A percentile compares a stretch with the other conserved stretches of the same genome.
phyloP scores from a whole-genome alignment of 1,284 basidiomycete species.

The Stygiomarasmius scandens region DNA sequence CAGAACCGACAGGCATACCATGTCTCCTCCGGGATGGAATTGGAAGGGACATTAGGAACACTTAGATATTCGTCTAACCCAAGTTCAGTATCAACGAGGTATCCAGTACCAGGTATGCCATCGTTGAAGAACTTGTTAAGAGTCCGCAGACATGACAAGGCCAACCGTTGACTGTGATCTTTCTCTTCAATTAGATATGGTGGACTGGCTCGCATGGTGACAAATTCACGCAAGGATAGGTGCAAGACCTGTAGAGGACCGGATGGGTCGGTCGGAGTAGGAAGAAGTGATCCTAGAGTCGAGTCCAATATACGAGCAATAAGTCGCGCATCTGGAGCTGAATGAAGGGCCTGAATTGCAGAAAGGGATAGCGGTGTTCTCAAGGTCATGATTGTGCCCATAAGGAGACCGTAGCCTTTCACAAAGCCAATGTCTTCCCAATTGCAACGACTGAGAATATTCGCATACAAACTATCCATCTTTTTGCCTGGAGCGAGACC shows the following conservation, averaged over 20 bases:
- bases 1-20: slow-evolving; percentile 14
- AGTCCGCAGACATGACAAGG: slow-evolving; percentile 1
- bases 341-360: slow-evolving; percentile 21
- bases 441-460: slow-evolving; percentile 22
- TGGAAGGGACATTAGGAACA: slow-evolving; percentile 4
- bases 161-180: slow-evolving; percentile 10
- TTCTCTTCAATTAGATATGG: slow-evolving; percentile 7
- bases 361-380: slow-evolving; percentile 19
- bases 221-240: slow-evolving; percentile 22
- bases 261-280: neutral
- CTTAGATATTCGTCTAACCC: neutral
- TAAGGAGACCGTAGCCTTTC: slow-evolving; percentile 20
- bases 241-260: slow-evolving; percentile 17
- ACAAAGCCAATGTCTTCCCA: slow-evolving; percentile 25
- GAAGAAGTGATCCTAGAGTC: slow-evolving; percentile 16
- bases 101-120: slow-evolving; percentile 9
- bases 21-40: slow-evolving; percentile 4
- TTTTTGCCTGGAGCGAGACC: slow-evolving; percentile 12
- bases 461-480: slow-evolving; percentile 25
- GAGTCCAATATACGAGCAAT: slow-evolving; percentile 10
- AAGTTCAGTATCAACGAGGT: neutral
- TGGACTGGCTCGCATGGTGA: slow-evolving; percentile 16
- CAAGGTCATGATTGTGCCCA: slow-evolving; percentile 25
- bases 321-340: slow-evolving; percentile 1
- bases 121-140: neutral